Base-by-base conservation (phyloP, 352 stramenopile genomes). In the Globisporangium megalacanthum region DNA sequence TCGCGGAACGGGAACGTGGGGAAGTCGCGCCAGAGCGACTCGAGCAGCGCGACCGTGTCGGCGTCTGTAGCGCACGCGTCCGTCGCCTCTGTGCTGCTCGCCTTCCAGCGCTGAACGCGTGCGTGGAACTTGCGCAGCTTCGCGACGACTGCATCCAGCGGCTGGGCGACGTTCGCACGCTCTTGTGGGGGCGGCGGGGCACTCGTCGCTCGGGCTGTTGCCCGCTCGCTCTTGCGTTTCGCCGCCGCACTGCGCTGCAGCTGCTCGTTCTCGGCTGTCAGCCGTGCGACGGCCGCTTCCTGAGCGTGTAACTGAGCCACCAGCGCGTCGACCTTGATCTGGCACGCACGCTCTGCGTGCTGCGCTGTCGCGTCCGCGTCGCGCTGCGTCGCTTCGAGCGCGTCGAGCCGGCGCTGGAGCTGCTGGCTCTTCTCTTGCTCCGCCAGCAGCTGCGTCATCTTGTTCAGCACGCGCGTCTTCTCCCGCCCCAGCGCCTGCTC, bases 361-460 rank as follows among this genome's bases (percentile, higher is more conserved):
- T 54, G 49, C 39, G 35, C 55, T n/a, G 57, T 75, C 9, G 25
- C 54, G 17, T 54, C 63, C 8, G 60, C 31, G 1, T 79, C 54
- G 3, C 46, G 61, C 20, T 79, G 54, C 52, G 74, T 69, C 2
- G 56, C 47, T 55, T 89, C 63, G 33, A 77, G 53, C 10, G 46
- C 52, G 33, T 78, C 64, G 8, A 88, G 25, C 52, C 72, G 66
- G 10, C 67, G 70, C 52, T 77, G 69, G 11, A 89, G 58, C 9
- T 79, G 70, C 56, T 88, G 77, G 29, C 64, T 82, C 53, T 86
- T 89, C 41, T 64, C 65, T 52, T 92, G 77, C 33, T 89, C 79
- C 15, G 87, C 69, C 6, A 89, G 63, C 17, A 90, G 51, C 33
- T 83, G 73, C 2, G 76, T 80, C 74, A 85, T 87, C 56, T 87